Base-by-base conservation (phyloP, 768 basidiomycete genomes). In the Saitozyma podzolica region DNA sequence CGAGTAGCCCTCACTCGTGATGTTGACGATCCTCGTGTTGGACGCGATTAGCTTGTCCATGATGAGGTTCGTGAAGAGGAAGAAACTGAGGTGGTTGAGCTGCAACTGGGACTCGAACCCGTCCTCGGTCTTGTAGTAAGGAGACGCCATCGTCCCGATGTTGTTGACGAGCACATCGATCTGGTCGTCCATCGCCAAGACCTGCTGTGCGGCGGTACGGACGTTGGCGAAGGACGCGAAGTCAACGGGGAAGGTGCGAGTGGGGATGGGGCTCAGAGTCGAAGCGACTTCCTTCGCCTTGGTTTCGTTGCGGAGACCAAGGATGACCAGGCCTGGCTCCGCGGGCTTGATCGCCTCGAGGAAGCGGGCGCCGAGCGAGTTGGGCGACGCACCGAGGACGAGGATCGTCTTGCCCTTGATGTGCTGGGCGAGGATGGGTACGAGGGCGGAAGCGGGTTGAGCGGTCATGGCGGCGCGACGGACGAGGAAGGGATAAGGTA, bases 121-220 rank as follows among this genome's bases (percentile, higher is more conserved):
- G 13, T 60, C 50, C 14, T 42, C 19, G 40, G 50, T 60, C 59
- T 53, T 20, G 7, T 20, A 53, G 40, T n/a, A 60, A 8, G 50
- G 50, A 10, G 45, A n/a, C 14, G 50, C 59, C 59, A 60, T 60
- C n/a, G 20, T 37, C 10, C 56, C 56, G 10, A 40, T 40, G 47
- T 58, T 58, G 56, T 58, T 58, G n/a, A 58, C 43, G 41, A 58
- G 45, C 56, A 58, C 56, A 16, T 58, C 56, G 48, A 58, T 47
- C 29, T 29, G 2, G 3, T 58, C 47, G 17, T n/a, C 16, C 16
- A 17, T 47, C 10, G 41, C 56, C 16, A 49, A 49, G 42, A 58
- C 56, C 4, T 47, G 41, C 45, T 40, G 4, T 9, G 56, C 56
- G 14, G 56, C 56, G n/a, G 39, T 49, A 14, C 56, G 56, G 17